Evolutionary conservation across 805 yeast genomes (phyloP), one percentile per base, ranked within the genome.

Genomic region (Teunomyces funiuensis): DNA sequence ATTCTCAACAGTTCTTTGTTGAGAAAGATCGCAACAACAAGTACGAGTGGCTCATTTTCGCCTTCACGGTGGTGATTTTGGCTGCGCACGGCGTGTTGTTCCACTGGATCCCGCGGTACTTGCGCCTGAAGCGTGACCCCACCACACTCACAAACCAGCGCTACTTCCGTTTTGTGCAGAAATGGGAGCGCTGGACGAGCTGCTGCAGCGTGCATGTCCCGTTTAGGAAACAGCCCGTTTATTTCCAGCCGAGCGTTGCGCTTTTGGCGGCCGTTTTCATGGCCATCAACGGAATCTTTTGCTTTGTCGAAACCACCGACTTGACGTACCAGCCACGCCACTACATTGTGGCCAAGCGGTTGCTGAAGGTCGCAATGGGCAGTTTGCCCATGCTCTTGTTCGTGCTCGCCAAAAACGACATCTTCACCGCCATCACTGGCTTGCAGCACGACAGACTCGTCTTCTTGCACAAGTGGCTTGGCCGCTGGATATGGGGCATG

Each of bases 401-500:
- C 6, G 49, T 66, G 25, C 57, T 70, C 3, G 52, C 63, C n/a
- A 73, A 73, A 46, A 63, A 70, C 44, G 73, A 71, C 43, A 38
- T 69, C 6, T 40, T 74, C 3, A 55, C 71, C 1, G 56, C 66
- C 1, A 37, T 72, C 6, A 54, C 74, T 0, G 80, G 80, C 2
- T 55, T 74, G 23, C 57, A 68, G 18, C 65, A 57, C 39, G 77
- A 73, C 44, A 57, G 71, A 40, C 41, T 69, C 2, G 54, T 54
- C 2, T 56, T 69, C 15, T 51, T 73, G 23, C 80, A 74, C 45
- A 63, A 65, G 27, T 73, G 77, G 77, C 47, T 73, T 20, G 71
- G 76, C 16, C 54, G 77, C 28, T 47, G 58, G 7, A 58, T 71
- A 53, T 72, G 67, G 56, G 16, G 53, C 6, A 49, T 66, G 57